These are phyloP conservation scores for Monosporozyma unispora DNA, from an alignment of 805 yeast species.

Conservation along the genomic window DNA sequence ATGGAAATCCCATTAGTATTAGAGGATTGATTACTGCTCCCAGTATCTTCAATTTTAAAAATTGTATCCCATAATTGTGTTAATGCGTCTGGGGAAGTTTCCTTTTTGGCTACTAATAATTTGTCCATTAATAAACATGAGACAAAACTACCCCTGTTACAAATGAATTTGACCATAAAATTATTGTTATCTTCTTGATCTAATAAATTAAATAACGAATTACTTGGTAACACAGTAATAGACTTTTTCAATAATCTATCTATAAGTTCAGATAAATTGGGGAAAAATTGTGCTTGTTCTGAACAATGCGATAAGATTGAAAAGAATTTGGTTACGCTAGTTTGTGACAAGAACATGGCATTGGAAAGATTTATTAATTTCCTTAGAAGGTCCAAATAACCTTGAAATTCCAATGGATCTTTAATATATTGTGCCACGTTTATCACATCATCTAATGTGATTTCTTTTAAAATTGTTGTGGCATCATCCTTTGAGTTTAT, in stretches of 20 bases:
- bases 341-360: constrained; percentile 14
- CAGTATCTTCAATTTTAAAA: constrained; percentile 15
- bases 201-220: constrained; percentile 9
- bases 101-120: constrained; percentile 12
- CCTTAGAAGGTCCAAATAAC: constrained; percentile 22
- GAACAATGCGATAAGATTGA: constrained; percentile 14
- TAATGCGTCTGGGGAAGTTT: constrained; percentile 3
- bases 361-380: constrained; percentile 21
- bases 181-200: not conserved
- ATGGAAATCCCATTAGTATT: constrained; percentile 9
- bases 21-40: constrained; percentile 2
- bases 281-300: constrained; percentile 22
- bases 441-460: constrained; percentile 13
- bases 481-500: constrained; percentile 17
- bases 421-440: constrained; percentile 8
- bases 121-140: constrained; percentile 25
- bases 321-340: constrained; percentile 9
- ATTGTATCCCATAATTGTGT: constrained; percentile 17
- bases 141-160: constrained; percentile 17
- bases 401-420: constrained; percentile 30
- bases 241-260: constrained; percentile 21
- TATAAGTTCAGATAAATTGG: constrained; percentile 17
- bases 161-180: constrained; percentile 8
- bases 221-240: constrained; percentile 22
- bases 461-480: constrained; percentile 8